phyloP scores from a whole-genome alignment of 202 grass and related monocot species.

The Hordeum pubiflorum region DNA sequence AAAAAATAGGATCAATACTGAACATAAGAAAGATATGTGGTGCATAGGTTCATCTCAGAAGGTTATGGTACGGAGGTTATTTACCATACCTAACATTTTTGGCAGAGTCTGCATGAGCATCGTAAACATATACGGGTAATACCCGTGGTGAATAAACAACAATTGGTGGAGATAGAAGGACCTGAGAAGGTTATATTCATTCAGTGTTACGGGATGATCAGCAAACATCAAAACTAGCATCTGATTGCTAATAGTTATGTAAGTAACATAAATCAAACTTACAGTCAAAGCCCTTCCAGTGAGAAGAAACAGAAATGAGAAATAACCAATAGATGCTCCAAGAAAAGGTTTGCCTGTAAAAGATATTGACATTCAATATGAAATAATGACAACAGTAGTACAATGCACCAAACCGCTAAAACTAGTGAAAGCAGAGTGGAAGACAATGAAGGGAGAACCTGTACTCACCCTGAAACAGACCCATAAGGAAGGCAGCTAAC shows the following conservation, averaged over 20 bases:
- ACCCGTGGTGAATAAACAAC: constrained; percentile 97
- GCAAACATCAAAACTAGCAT: constrained; percentile 13
- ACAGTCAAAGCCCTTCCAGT: constrained; percentile 97
- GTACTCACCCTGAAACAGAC: constrained; percentile 75
- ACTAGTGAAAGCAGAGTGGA: neutral
- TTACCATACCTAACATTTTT: constrained; percentile 92
- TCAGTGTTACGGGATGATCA: constrained; percentile 11
- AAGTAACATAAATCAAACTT: constrained; percentile 52
- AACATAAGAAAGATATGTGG: neutral
- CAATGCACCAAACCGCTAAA: constrained; percentile 18
- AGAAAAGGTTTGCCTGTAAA: constrained; percentile 80
- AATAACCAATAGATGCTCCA: constrained; percentile 95
- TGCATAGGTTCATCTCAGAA: constrained; percentile 2
- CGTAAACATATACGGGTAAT: constrained; percentile 95
- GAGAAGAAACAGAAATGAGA: constrained; percentile 98
- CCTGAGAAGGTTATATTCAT: constrained; percentile 44
- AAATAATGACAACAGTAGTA: neutral
- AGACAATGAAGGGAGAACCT: constrained; percentile 9
- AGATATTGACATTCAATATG: constrained; percentile 11
- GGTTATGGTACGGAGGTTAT: neutral
- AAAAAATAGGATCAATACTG: constrained; percentile 16
- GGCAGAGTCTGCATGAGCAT: constrained; percentile 99
- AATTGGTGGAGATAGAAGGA: constrained; percentile 91
- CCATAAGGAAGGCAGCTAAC: constrained; percentile 90
- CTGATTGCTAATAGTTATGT: constrained; percentile 15